Conservation (phyloP, 805 yeast genomes). For the Komagataella kurtzmanii region DNA sequence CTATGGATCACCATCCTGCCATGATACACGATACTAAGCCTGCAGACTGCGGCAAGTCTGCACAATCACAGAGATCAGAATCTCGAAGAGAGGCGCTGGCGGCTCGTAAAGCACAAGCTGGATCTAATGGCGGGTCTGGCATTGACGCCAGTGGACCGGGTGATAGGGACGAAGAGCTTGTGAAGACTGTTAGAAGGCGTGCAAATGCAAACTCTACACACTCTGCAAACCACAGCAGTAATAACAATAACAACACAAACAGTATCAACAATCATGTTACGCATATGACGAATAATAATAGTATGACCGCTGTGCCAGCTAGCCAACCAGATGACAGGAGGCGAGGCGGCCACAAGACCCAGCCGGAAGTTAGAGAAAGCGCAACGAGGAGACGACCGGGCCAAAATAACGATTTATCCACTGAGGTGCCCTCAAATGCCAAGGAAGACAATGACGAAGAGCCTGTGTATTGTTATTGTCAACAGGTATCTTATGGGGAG, state of each 20-base stretch:
- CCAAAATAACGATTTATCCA: not conserved
- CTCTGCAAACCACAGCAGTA: conserved; percentile 5
- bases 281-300: conserved; percentile 1
- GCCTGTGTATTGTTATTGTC: conserved; percentile 90
- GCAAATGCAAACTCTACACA: not conserved
- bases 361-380: not conserved
- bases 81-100: conserved; percentile 87
- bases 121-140: conserved; percentile 2
- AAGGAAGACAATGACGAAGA: conserved; percentile 27
- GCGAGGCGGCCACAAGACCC: not conserved
- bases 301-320: not conserved
- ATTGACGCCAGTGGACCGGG: conserved; percentile 2
- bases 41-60: conserved; percentile 38
- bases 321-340: conserved; percentile 1
- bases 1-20: conserved; percentile 75
- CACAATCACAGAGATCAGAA: conserved; percentile 71
- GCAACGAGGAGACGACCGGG: not conserved
- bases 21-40: conserved; percentile 46
- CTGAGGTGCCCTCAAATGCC: not conserved
- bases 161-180: conserved; percentile 2
- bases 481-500: conserved; percentile 94
- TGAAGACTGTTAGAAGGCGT: not conserved
- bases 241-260: conserved; percentile 2
- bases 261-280: conserved; percentile 5
- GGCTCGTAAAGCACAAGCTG: conserved; percentile 53